Evolutionary conservation across 2,329 filamentous ascomycete genomes (phyloP), one percentile per base, ranked within the genome.

Genomic region (Mycosphaerelloides madeirae): DNA sequence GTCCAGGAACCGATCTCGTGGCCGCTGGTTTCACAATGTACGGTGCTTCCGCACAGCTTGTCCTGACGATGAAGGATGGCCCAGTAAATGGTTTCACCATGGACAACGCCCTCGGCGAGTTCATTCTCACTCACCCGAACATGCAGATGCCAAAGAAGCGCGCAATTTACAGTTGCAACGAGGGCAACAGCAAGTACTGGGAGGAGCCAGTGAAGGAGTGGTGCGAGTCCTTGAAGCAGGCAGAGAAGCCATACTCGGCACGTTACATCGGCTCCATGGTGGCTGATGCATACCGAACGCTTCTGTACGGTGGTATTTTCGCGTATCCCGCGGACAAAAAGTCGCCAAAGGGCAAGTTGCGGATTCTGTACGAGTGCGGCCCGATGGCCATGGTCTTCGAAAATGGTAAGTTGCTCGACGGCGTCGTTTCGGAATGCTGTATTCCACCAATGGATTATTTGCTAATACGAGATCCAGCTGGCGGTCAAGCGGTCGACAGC

Each of bases 1-100:
- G 83, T 68, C 86, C 93, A 1, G 93, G 93, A 44, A 91, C 86
- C 1, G 90, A 96, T 70, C 80, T 97, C 55, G 80, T 97, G 15
- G 91, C 93, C 29, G 84, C 87, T 16, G 93, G 93, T n/a, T 98
- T 98, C 78, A 98, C 93, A 70, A 98, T 98, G 93, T 98, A 98
- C 72, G 93, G 93, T 64, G 93, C 93, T 57, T 96, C 90, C 3
- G 83, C 93, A 3, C 91, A 97, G 74, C 78, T 98, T 35, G 93
- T 98, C 61, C 85, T 98, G 65, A 98, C 93, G 57, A 96, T 97
- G 89, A 87, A 85, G 70, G 87, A 83, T 56, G 87, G 90, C 53
- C 79, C 73, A 50, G 93, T 98, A 70, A 96, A 97, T 71, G 93
- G 93, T 61, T 98, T 98, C 77, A 98, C 93, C 19, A 82, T 98